Base-by-base conservation (phyloP, 2,329 filamentous ascomycete species). In the Leptographium lundbergii region DNA sequence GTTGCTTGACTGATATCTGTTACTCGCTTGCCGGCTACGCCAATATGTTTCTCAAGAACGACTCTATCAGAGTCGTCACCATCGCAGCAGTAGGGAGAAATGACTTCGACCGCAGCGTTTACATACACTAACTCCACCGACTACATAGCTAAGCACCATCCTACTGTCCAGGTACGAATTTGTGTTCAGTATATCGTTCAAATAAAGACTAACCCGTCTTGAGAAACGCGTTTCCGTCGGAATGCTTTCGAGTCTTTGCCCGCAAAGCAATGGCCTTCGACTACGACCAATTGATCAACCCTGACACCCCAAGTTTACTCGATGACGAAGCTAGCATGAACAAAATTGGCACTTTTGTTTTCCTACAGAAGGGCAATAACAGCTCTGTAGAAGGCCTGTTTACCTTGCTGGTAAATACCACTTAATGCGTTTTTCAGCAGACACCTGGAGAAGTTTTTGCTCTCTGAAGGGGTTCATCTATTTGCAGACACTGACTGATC, bases 171-270 rank as follows among this genome's bases (percentile, higher is more conserved):
- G 59, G 59, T 60, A 57, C 14, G 6, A 2, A 25, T 2, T 22
- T 3, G 9, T 51, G 11, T 1, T 22, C 22, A 29, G 13, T 24
- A 7, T 25, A 10, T n/a, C 4, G 13, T 39, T 17, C 13, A 39
- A 4, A 17, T 17, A 24, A 5, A n/a, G 7, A 25, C 59, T 60
- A 6, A 60, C 32, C 13, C 13, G 1, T 4, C 48, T 10, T 14
- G 11, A 60, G 59, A 42, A 48, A 51, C 42, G 59, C 45, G 9
- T 58, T 60, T 32, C 59, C 59, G 9, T 5, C 25, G 1, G 27
- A 57, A 27, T 60, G 59, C 34, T 60, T 60, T 22, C 59, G 57
- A 36, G 10, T 24, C 5, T 13, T 60, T 0, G 25, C 56, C 7
- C 22, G 6, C 4, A 24, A 58, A 17, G 55, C 45, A 2, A 24